phyloP scores from a whole-genome alignment of 1,284 basidiomycete genomes.

The Ustilago loliicola region DNA sequence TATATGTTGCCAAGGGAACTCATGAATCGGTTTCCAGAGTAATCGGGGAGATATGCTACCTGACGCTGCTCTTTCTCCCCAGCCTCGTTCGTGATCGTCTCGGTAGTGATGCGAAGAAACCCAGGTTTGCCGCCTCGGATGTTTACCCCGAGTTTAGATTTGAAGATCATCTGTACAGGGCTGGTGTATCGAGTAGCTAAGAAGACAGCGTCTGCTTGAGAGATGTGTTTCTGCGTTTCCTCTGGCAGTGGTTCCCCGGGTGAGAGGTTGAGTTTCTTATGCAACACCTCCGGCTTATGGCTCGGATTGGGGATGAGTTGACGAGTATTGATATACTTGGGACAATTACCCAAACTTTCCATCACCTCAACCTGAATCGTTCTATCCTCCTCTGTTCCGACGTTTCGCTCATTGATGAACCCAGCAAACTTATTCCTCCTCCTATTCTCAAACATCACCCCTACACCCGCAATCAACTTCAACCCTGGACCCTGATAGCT shows the following conservation, averaged over 20 bases:
- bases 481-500: slow-evolving; percentile 34
- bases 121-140: slow-evolving; percentile 45
- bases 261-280: slow-evolving; percentile 15
- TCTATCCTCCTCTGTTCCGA: slow-evolving; percentile 17
- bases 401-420: slow-evolving; percentile 37
- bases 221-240: slow-evolving; percentile 27
- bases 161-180: slow-evolving; percentile 34
- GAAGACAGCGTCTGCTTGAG: slow-evolving; percentile 39
- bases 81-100: not conserved
- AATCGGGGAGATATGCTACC: slow-evolving; percentile 43
- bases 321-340: slow-evolving; percentile 46
- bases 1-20: slow-evolving; percentile 45
- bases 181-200: slow-evolving; percentile 34
- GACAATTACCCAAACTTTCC: slow-evolving; percentile 44
- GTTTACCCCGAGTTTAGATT: slow-evolving; percentile 46
- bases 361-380: slow-evolving; percentile 40
- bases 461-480: slow-evolving; percentile 37
- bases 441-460: slow-evolving; percentile 45
- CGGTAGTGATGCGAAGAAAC: slow-evolving; percentile 29
- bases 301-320: slow-evolving; percentile 20
- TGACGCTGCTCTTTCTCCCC: slow-evolving; percentile 23
- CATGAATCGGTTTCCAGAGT: slow-evolving; percentile 47
- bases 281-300: slow-evolving; percentile 16
- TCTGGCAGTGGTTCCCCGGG: slow-evolving; percentile 19
- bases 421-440: slow-evolving; percentile 45